A percentile compares a stretch with the other conserved stretches of the same genome.
Evolutionary conservation across 441 rosid species (phyloP).

Genomic region (Daphne laureola): DNA sequence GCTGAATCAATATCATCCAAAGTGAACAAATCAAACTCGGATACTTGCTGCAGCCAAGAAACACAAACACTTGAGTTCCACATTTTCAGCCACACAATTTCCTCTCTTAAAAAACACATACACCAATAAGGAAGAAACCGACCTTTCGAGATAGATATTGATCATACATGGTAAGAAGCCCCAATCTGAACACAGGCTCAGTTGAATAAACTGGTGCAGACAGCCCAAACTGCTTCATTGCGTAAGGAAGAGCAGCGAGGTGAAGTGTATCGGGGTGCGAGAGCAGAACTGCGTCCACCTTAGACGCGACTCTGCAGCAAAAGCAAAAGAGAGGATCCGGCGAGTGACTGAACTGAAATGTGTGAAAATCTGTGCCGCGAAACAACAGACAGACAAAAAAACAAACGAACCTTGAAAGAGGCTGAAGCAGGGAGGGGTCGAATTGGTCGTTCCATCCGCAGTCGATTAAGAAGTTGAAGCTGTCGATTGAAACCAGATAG

Average conservation of each 20-base stretch:
- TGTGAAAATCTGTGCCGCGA: not conserved
- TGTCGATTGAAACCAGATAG: slow-evolving; percentile 81
- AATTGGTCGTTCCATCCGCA: slow-evolving; percentile 99
- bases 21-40: slow-evolving; percentile 87
- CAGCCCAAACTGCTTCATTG: slow-evolving; percentile 79
- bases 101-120: not conserved
- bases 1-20: slow-evolving; percentile 88
- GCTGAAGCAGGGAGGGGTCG: slow-evolving; percentile 75
- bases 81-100: not conserved
- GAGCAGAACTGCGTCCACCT: slow-evolving; percentile 75
- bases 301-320: slow-evolving; percentile 66
- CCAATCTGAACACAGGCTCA: slow-evolving; percentile 78
- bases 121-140: not conserved
- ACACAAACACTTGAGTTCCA: slow-evolving; percentile 2
- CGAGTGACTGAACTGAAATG: not conserved
- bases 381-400: not conserved
- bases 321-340: not conserved
- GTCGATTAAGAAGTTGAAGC: slow-evolving; percentile 82
- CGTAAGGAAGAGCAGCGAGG: slow-evolving; percentile 91
- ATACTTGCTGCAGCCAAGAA: slow-evolving; percentile 61
- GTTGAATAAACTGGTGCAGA: slow-evolving; percentile 83
- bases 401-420: slow-evolving; percentile 60
- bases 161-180: slow-evolving; percentile 93
- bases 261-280: slow-evolving; percentile 92
- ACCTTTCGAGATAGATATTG: slow-evolving; percentile 90